phyloP scores from a whole-genome alignment of 352 stramenopile species.

The Pythium volutum region DNA sequence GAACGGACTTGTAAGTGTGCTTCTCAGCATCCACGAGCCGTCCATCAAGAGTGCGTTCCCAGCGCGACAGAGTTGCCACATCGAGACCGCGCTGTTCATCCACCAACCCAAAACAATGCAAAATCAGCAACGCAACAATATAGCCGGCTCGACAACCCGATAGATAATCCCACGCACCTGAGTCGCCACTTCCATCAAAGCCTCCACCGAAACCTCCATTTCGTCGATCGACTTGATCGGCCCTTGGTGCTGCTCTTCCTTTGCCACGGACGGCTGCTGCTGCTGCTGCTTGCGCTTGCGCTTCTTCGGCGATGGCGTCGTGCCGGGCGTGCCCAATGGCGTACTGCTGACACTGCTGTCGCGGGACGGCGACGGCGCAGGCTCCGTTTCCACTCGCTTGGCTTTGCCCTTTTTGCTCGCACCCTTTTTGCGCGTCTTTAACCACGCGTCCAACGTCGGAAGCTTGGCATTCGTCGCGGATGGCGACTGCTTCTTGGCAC shows the following conservation, averaged over 20 bases:
- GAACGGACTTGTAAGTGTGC: conserved; percentile 43
- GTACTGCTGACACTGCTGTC: conserved; percentile 10
- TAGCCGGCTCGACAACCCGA: no score
- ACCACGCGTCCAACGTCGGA: conserved; percentile 18
- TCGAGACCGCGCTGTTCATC: conserved; percentile 36
- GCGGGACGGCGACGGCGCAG: conserved; percentile 9
- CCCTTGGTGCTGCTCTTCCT: no score
- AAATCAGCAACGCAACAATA: background rate
- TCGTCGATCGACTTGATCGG: conserved; percentile 15
- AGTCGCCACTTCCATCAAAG: conserved; percentile 4
- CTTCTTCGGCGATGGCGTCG: conserved; percentile 21
- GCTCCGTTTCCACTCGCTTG: conserved; percentile 1
- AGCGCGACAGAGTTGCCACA: conserved; percentile 25
- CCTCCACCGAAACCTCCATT: conserved; percentile 15
- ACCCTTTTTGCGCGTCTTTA: background rate
- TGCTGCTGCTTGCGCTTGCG: conserved; percentile 14
- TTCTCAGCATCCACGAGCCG: conserved; percentile 39
- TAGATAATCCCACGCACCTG: conserved; percentile 9
- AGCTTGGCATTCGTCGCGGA: conserved; percentile 1
- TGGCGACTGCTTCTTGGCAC: background rate
- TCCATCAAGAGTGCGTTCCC: conserved; percentile 39
- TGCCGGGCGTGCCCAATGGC: conserved; percentile 7
- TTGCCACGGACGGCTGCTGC: background rate
- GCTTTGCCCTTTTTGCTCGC: background rate
- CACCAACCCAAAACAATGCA: background rate